phyloP scores from a whole-genome alignment of 75 land plant genomes.

The Isoetes taiwanensis region DNA sequence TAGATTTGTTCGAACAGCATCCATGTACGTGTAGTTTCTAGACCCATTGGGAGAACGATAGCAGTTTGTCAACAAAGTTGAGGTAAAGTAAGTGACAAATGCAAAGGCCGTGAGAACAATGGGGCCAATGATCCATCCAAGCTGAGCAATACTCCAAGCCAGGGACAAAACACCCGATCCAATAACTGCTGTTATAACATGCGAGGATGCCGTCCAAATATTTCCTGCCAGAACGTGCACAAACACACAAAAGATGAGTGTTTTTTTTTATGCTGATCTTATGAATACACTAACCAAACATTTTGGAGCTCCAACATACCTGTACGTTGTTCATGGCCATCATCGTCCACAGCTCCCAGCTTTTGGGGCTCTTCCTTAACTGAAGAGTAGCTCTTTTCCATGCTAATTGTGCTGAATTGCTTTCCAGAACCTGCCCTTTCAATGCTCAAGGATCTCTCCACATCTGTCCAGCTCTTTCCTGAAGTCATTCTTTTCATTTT shows the following conservation, averaged over 20 bases:
- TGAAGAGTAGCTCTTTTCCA: no score
- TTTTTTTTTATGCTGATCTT: no score
- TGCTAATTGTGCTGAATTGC: no score
- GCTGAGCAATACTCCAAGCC: constrained; percentile 47
- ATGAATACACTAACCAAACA: no score
- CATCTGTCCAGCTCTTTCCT: no score
- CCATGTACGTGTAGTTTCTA: constrained; percentile 52
- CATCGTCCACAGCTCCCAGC: constrained; percentile 4
- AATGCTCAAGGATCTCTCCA: no score
- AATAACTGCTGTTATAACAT: constrained; percentile 51
- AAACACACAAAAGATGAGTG: no score
- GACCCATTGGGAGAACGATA: constrained; percentile 35
- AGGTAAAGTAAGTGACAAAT: constrained; percentile 34
- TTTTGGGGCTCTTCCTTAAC: no score
- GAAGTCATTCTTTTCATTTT: no score
- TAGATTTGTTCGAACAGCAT: constrained; percentile 36
- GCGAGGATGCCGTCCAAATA: constrained; percentile 44
- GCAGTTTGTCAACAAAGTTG: constrained; percentile 37
- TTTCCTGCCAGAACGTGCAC: no score
- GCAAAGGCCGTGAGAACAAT: constrained; percentile 25
- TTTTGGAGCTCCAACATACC: no score
- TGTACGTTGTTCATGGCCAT: not conserved
- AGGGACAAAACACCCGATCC: constrained; percentile 56
- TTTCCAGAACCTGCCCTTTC: no score
- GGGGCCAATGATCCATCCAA: constrained; percentile 51